Evolutionary conservation across 2,329 filamentous ascomycete species (phyloP).

Genomic region (Coniochaeta prunicola): DNA sequence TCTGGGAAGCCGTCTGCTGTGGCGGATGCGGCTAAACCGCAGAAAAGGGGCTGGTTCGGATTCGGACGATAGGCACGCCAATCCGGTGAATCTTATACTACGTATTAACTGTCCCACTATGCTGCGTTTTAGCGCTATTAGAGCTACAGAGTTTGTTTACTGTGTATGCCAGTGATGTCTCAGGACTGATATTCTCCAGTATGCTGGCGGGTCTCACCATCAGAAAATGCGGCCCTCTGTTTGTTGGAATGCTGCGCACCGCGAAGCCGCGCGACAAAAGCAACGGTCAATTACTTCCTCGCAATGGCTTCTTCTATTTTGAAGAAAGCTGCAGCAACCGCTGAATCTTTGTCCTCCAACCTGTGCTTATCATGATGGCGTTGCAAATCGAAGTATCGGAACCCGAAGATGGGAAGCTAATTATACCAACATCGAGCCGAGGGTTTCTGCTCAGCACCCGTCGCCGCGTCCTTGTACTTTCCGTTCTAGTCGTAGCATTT

Average conservation of each 20-base stretch:
- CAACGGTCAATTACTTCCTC: background rate
- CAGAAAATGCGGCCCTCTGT: background rate
- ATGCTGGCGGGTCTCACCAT: background rate
- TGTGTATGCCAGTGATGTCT: background rate
- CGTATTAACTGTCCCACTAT: background rate
- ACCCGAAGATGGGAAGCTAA: background rate
- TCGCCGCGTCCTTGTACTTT: background rate
- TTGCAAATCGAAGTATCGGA: background rate
- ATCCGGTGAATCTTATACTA: background rate
- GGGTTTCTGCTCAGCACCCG: background rate
- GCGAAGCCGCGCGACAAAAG: background rate
- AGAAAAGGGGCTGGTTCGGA: slow-evolving; percentile 72
- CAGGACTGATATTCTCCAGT: background rate
- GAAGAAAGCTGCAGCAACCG: background rate
- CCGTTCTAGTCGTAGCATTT: background rate
- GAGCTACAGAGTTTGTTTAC: background rate
- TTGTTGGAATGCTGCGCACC: background rate
- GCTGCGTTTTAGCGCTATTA: background rate
- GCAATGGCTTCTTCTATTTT: background rate
- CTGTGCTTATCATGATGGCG: background rate
- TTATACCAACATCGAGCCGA: background rate
- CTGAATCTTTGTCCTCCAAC: background rate
- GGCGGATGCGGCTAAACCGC: slow-evolving; percentile 35
- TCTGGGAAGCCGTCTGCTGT: slow-evolving; percentile 9
- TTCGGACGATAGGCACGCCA: slow-evolving; percentile 44